Percentiles rank a stretch among this genome's conserved stretches.
Evolutionary conservation across 768 basidiomycete genomes (phyloP).

Genomic region (Cyclocybe cylindracea): DNA sequence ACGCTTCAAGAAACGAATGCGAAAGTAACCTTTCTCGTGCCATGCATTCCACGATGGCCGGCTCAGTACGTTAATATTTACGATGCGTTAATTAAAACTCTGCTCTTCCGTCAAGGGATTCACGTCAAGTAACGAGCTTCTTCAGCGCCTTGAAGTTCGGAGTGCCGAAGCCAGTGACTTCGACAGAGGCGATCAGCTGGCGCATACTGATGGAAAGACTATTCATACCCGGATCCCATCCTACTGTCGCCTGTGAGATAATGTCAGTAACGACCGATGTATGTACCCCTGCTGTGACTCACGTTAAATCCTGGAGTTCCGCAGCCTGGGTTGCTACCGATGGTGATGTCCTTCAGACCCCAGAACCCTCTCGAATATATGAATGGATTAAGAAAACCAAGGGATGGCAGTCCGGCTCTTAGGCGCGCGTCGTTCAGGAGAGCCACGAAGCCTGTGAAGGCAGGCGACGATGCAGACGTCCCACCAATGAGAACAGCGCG

Average conservation of each 20-base stretch:
- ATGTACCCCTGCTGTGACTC: conserved; percentile 16
- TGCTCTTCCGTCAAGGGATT: conserved; percentile 1
- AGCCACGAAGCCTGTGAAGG: conserved; percentile 60
- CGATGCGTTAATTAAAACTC: too few species aligned
- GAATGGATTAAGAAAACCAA: conserved; percentile 69
- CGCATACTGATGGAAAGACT: background rate
- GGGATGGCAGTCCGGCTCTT: conserved; percentile 36
- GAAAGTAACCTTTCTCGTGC: conserved; percentile 46
- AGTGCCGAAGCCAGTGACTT: conserved; percentile 56
- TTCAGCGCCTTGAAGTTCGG: conserved; percentile 54
- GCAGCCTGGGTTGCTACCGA: conserved; percentile 55
- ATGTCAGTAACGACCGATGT: background rate
- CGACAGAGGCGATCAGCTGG: background rate
- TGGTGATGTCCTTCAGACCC: conserved; percentile 58
- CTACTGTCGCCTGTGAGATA: conserved; percentile 38
- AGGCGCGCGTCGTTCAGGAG: conserved; percentile 64
- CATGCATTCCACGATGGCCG: background rate
- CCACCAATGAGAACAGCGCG: conserved; percentile 42
- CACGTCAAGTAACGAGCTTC: conserved; percentile 16
- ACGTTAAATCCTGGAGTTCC: conserved; percentile 65
- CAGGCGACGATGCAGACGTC: conserved; percentile 64
- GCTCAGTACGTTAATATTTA: too few species aligned
- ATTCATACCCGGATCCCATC: conserved; percentile 59
- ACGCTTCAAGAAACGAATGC: conserved; percentile 96
- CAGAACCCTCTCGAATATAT: conserved; percentile 43